phyloP scores from a whole-genome alignment of 257 asterid species.

The Solanum corneliomulleri region DNA sequence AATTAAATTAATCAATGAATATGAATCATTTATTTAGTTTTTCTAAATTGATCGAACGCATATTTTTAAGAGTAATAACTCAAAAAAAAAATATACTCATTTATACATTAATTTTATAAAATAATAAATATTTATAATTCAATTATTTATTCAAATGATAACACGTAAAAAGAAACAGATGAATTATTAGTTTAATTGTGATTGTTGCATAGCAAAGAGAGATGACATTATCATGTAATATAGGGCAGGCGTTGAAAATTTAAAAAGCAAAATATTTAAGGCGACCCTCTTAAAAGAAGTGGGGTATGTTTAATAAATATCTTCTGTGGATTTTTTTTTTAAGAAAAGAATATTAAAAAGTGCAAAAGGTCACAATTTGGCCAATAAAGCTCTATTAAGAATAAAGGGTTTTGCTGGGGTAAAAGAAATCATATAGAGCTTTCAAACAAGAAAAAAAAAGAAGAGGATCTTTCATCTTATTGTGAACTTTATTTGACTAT shows the following conservation, averaged over 20 bases:
- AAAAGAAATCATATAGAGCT: not conserved
- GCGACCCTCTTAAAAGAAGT: not conserved
- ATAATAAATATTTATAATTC: too few relatives aligned
- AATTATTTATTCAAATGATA: too few relatives aligned
- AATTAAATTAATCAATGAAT: too few relatives aligned
- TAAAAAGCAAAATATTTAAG: not conserved
- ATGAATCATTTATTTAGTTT: too few relatives aligned
- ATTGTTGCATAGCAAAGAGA: not conserved
- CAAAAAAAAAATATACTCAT: too few relatives aligned
- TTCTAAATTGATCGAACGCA: too few relatives aligned
- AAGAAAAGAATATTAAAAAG: not conserved
- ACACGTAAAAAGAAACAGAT: too few relatives aligned
- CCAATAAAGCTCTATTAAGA: not conserved
- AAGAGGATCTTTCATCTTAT: too few relatives aligned
- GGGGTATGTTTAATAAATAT: not conserved
- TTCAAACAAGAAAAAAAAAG: not conserved
- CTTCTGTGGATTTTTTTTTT: not conserved
- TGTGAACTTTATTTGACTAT: not conserved
- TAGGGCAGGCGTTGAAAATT: not conserved
- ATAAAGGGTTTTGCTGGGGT: not conserved
- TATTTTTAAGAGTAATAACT: too few relatives aligned
- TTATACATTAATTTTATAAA: too few relatives aligned
- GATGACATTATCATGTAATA: not conserved
- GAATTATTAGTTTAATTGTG: not conserved
- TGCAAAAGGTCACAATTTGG: not conserved